Conservation (phyloP, 495 filamentous ascomycete genomes). For the Penicillium alfredii region DNA sequence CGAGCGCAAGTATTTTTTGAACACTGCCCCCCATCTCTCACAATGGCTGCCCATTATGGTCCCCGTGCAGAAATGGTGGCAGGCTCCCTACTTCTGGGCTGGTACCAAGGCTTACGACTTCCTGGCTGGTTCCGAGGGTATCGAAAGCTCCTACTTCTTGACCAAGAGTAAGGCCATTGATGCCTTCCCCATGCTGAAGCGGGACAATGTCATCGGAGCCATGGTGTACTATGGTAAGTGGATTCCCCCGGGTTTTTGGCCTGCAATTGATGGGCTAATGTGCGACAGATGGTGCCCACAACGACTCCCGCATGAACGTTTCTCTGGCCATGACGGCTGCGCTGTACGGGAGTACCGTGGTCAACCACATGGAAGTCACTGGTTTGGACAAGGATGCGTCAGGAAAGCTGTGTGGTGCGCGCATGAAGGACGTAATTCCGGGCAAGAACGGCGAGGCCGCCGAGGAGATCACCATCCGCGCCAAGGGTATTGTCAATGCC, state of each 20-base stretch:
- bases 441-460: slow-evolving; percentile 49
- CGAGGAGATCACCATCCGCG: slow-evolving; percentile 66
- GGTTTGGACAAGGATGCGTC: slow-evolving; percentile 71
- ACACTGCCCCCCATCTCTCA: slow-evolving; percentile 92
- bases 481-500: slow-evolving; percentile 93
- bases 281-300: slow-evolving; percentile 87
- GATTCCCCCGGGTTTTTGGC: too few relatives aligned
- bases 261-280: too few relatives aligned
- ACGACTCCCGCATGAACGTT: slow-evolving; percentile 98
- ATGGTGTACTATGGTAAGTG: slow-evolving; percentile 90
- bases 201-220: slow-evolving; percentile 76
- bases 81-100: slow-evolving; percentile 94
- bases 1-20: slow-evolving; percentile 92
- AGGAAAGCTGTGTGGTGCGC: slow-evolving; percentile 76
- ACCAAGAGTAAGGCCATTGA: slow-evolving; percentile 92
- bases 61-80: slow-evolving; percentile 93
- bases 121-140: slow-evolving; percentile 89
- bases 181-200: slow-evolving; percentile 96
- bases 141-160: slow-evolving; percentile 95
- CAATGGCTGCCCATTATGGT: slow-evolving; percentile 98
- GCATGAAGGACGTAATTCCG: slow-evolving; percentile 66
- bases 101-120: slow-evolving; percentile 95
- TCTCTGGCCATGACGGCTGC: slow-evolving; percentile 94
- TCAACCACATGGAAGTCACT: slow-evolving; percentile 90
- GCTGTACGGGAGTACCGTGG: slow-evolving; percentile 84